Evolutionary conservation across 306 rosid species (phyloP).

Genomic region (Citrullus mucosospermus): DNA sequence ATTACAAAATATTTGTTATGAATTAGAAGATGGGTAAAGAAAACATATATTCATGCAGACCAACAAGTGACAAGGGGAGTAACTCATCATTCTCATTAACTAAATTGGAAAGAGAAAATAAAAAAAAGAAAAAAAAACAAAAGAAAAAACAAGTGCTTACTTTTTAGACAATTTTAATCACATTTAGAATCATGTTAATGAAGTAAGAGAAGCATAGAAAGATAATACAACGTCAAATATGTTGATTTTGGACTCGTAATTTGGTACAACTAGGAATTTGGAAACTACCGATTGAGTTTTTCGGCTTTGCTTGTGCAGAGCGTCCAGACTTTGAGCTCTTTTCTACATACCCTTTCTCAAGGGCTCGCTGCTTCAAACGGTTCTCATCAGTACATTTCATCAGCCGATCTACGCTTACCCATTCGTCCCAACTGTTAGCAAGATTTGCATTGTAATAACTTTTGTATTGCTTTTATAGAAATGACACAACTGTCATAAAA

Average conservation of each 20-base stretch:
- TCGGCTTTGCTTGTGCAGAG: conserved; percentile 52
- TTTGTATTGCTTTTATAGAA: conserved; percentile 38
- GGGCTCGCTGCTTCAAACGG: conserved; percentile 49
- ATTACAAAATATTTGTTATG: not conserved
- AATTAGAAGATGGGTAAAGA: not conserved
- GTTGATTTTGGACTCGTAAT: not conserved
- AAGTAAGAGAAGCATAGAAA: not conserved
- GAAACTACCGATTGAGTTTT: conserved; percentile 42
- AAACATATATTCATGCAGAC: not conserved
- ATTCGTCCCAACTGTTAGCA: conserved; percentile 98
- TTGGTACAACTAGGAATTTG: not conserved
- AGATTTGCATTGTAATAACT: conserved; percentile 57
- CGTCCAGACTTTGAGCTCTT: conserved; percentile 65
- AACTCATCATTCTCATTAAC: not conserved
- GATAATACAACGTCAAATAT: not conserved
- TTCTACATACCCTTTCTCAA: conserved; percentile 57
- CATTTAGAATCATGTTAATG: not conserved
- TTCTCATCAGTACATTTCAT: conserved; percentile 70
- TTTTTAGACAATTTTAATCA: not conserved
- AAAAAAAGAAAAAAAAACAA: too few relatives aligned
- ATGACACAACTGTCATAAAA: conserved; percentile 30
- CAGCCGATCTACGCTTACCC: conserved; percentile 74
- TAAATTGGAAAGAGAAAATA: not conserved
- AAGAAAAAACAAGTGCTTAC: not conserved
- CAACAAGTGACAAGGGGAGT: not conserved